Conservation (phyloP, 2,329 filamentous ascomycete genomes). For the Trichoderma koningiopsis region DNA sequence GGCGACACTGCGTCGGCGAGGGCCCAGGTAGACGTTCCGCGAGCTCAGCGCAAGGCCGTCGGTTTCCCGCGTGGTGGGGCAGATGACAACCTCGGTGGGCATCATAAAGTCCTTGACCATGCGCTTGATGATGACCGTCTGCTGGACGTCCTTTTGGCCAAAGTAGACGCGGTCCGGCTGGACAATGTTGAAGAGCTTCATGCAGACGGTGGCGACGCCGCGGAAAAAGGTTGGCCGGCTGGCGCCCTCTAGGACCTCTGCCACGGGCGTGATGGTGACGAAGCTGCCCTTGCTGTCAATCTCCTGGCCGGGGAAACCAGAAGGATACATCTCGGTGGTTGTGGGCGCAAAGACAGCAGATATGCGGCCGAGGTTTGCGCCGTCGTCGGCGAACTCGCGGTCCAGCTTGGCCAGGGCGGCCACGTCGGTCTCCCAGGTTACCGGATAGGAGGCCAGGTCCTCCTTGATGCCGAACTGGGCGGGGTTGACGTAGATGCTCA, state of each 20-base stretch:
- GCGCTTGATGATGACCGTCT: slow-evolving; percentile 84
- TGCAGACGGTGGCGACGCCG: slow-evolving; percentile 93
- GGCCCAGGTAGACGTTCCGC: slow-evolving; percentile 88
- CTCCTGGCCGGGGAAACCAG: slow-evolving; percentile 71
- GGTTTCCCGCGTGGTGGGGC: slow-evolving; percentile 71
- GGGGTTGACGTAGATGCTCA: slow-evolving; percentile 94
- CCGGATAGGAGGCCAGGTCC: slow-evolving; percentile 85
- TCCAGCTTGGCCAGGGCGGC: slow-evolving; percentile 68
- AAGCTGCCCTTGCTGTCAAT: slow-evolving; percentile 81
- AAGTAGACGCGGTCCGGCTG: slow-evolving; percentile 78
- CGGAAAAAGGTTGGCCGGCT: slow-evolving; percentile 93
- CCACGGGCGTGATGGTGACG: slow-evolving; percentile 85
- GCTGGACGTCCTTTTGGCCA: slow-evolving; percentile 97
- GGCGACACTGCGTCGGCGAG: slow-evolving; percentile 69
- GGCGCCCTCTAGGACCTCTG: slow-evolving; percentile 77
- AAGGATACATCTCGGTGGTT: slow-evolving; percentile 85
- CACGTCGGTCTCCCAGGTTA: slow-evolving; percentile 82
- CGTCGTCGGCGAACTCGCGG: slow-evolving; percentile 66
- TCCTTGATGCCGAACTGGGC: slow-evolving; percentile 92
- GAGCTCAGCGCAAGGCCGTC: slow-evolving; percentile 92
- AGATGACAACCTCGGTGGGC: slow-evolving; percentile 71
- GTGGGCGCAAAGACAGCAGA: slow-evolving; percentile 84
- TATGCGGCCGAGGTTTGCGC: slow-evolving; percentile 65
- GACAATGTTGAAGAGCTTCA: slow-evolving; percentile 64
- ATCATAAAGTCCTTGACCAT: slow-evolving; percentile 89